Conservation (phyloP, 768 basidiomycete genomes). For the Leccinum longicurvipes region DNA sequence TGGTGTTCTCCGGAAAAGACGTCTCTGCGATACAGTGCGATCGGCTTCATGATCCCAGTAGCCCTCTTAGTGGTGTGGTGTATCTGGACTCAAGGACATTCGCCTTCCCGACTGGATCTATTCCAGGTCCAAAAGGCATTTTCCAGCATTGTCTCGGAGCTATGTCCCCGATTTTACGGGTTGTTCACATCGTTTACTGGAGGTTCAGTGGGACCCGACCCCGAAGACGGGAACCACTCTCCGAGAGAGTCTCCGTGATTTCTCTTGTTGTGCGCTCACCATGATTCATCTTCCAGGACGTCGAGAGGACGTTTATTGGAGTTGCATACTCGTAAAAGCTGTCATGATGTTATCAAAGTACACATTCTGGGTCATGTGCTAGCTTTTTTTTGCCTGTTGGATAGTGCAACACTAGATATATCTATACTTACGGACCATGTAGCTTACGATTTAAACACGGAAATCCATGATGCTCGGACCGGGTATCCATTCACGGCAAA, state of each 20-base stretch:
- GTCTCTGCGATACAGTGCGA: slow-evolving; percentile 25
- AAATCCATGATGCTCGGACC: no score
- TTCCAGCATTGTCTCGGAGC: not conserved
- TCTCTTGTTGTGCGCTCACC: not conserved
- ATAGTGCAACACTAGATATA: no score
- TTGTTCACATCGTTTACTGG: not conserved
- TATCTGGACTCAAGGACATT: slow-evolving; percentile 29
- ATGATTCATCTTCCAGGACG: no score
- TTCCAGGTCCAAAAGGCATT: not conserved
- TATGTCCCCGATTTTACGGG: not conserved
- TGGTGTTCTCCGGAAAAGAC: slow-evolving; percentile 17
- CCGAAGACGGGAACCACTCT: no score
- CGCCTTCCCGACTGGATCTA: not conserved
- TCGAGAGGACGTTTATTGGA: no score
- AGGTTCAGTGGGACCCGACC: not conserved
- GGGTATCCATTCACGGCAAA: no score
- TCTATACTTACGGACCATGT: no score
- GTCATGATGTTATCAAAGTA: not conserved
- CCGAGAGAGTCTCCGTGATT: not conserved
- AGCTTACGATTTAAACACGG: no score
- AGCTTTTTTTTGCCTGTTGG: no score
- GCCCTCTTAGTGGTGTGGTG: slow-evolving; percentile 42
- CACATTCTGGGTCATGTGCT: no score
- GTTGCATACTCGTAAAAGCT: not conserved
- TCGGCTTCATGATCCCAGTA: slow-evolving; percentile 26